phyloP scores from a whole-genome alignment of 2,329 filamentous ascomycete genomes.

The Dendrostoma leiphaemia region DNA sequence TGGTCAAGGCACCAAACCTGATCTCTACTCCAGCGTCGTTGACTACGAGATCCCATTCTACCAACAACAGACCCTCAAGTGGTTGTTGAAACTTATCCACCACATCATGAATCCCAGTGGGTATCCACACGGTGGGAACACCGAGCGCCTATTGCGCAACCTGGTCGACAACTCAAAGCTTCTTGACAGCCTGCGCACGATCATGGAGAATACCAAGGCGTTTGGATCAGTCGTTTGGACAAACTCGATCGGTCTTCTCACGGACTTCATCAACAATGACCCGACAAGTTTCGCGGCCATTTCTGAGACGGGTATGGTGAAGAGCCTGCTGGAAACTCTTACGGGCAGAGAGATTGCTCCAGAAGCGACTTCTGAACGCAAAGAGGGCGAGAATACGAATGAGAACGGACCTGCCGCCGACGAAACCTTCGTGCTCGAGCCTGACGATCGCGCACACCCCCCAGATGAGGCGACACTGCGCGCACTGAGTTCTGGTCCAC shows the following conservation, averaged over 20 bases:
- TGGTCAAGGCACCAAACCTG: constrained; percentile 68
- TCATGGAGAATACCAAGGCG: constrained; percentile 74
- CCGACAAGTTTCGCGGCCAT: constrained; percentile 97
- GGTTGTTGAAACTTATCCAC: constrained; percentile 92
- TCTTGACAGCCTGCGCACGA: constrained; percentile 72
- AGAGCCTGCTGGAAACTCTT: constrained; percentile 79
- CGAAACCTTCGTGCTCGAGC: constrained; percentile 35
- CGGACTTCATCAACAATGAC: constrained; percentile 97
- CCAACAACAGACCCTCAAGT: constrained; percentile 89
- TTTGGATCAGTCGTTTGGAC: constrained; percentile 97
- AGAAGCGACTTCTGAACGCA: constrained; percentile 25
- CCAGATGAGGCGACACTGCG: constrained; percentile 50
- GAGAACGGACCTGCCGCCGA: constrained; percentile 35
- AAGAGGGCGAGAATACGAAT: constrained; percentile 20
- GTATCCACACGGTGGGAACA: constrained; percentile 69
- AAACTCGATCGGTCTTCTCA: constrained; percentile 85
- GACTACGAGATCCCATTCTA: constrained; percentile 94
- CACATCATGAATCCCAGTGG: constrained; percentile 81
- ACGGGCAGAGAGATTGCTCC: constrained; percentile 52
- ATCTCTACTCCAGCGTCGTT: constrained; percentile 73
- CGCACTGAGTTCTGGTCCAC: constrained; percentile 37
- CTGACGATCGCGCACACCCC: constrained; percentile 48
- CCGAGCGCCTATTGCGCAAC: constrained; percentile 86
- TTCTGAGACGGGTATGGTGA: constrained; percentile 87
- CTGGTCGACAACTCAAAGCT: constrained; percentile 90